Evolutionary conservation across 306 rosid species (phyloP), one percentile per base, ranked within the genome.

Genomic region (Sindora glabra): DNA sequence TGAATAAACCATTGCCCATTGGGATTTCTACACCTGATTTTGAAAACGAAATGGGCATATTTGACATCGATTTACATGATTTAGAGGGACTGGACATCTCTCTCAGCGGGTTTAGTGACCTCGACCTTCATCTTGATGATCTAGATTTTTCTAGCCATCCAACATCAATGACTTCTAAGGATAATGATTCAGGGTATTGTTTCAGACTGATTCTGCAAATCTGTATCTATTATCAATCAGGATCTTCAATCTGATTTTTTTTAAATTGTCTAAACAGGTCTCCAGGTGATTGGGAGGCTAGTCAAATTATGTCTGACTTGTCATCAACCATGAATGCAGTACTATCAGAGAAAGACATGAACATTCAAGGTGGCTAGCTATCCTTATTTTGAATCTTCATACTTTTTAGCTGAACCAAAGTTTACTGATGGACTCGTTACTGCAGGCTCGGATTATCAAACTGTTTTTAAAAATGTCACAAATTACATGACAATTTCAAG

Each of bases 1-100:
- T 64, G 10, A 79, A 69, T 48, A 64, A 69, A 22, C 62, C 73
- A 62, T 39, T 17, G n/a, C n/a, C n/a, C 54, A 69, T 68, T 48
- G 89, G 77, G 48, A 29, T 54, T 26, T 77, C 78, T 39, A 58
- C n/a, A n/a, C n/a, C n/a, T n/a, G n/a, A 74, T 47, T 74, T 89
- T n/a, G 86, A 59, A 24, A 77, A 79, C 72, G 82, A 72, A 36
- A 27, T 59, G 27, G 89, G 78, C 50, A 22, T 79, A 15, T 80
- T 60, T 63, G 83, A 79, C 71, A 67, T 80, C 18, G 95, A 84
- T 15, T 54, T 83, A 56, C 72, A 80, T 11, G 69, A 75, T 62
- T 74, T 89, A 3, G 94, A 89, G 14, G 92, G 81, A 32, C 49
- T 18, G 19, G 97, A 90, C 56, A 86, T 84, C 64, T 81, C 86